These are phyloP conservation scores for Piper longum DNA, from an alignment of 164 flowering plant genomes.

Conservation along the genomic window DNA sequence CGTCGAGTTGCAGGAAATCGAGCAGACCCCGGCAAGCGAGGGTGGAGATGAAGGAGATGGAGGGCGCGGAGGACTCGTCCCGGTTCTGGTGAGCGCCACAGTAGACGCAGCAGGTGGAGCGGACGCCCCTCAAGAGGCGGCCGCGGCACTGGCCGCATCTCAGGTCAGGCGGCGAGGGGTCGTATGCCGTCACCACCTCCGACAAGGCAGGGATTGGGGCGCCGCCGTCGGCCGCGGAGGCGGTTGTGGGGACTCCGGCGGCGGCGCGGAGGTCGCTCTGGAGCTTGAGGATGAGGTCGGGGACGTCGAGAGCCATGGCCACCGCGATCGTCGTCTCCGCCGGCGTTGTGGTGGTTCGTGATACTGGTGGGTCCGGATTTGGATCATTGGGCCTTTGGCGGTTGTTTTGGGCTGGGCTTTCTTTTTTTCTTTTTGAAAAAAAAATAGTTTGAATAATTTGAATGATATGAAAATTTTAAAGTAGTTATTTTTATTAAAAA, in stretches of 20 bases:
- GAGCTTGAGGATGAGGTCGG: constrained; percentile 24
- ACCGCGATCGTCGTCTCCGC: neutral
- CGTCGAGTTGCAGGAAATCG: constrained; percentile 42
- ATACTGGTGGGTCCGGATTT: no score
- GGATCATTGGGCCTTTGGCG: no score
- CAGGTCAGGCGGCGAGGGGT: constrained; percentile 46
- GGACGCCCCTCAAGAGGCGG: constrained; percentile 35
- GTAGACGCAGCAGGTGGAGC: constrained; percentile 45
- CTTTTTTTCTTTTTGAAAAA: no score
- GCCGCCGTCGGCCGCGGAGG: constrained; percentile 26
- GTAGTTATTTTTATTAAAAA: no score
- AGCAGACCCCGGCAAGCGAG: constrained; percentile 48
- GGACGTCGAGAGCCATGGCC: constrained; percentile 28
- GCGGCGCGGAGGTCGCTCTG: constrained; percentile 36
- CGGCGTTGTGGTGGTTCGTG: neutral
- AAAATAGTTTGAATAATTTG: no score
- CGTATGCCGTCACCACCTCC: constrained; percentile 27
- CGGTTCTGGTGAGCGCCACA: constrained; percentile 32
- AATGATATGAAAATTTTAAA: no score
- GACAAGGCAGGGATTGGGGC: constrained; percentile 22
- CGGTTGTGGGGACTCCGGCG: constrained; percentile 32
- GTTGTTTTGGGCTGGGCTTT: no score
- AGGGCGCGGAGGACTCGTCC: constrained; percentile 39
- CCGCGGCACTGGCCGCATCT: constrained; percentile 59
- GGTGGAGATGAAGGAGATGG: constrained; percentile 41